These are phyloP conservation scores for Didymella arachidicola DNA, from an alignment of 2,329 filamentous ascomycete genomes.

Conservation along the genomic window DNA sequence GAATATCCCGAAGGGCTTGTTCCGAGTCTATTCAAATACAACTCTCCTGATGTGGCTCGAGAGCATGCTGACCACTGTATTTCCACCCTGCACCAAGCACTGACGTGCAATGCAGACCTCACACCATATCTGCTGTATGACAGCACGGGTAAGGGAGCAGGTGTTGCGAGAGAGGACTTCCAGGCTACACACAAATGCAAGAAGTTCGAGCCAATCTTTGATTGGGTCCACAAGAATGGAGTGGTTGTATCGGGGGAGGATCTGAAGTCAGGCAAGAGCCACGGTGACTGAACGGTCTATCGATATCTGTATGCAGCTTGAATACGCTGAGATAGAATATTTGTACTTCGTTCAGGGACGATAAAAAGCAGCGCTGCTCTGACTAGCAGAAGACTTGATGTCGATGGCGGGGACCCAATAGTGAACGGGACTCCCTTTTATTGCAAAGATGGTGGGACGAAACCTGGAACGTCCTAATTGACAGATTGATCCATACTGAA, in stretches of 20 bases:
- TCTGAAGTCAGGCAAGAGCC: not conserved
- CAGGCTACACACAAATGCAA: not conserved
- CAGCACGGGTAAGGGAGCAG: not conserved
- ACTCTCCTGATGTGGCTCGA: not conserved
- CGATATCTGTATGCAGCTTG: not conserved
- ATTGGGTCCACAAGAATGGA: not conserved
- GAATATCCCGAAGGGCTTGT: not conserved
- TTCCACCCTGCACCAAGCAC: not conserved
- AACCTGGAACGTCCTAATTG: too few species aligned
- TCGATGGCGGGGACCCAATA: too few species aligned
- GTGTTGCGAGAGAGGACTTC: not conserved
- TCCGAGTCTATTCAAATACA: not conserved
- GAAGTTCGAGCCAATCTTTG: not conserved
- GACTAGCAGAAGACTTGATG: too few species aligned
- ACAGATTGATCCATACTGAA: too few species aligned
- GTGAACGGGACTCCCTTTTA: too few species aligned
- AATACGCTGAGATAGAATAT: not conserved
- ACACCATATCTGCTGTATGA: not conserved
- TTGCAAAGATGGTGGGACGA: too few species aligned
- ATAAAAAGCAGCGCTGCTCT: too few species aligned
- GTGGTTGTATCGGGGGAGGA: not conserved
- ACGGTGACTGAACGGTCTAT: not conserved
- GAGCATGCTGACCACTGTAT: not conserved
- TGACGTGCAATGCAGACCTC: not conserved
- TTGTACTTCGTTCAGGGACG: too few species aligned